Evolutionary conservation across 1,139 yeast genomes (phyloP).

Genomic region (Diutina neorugosa): DNA sequence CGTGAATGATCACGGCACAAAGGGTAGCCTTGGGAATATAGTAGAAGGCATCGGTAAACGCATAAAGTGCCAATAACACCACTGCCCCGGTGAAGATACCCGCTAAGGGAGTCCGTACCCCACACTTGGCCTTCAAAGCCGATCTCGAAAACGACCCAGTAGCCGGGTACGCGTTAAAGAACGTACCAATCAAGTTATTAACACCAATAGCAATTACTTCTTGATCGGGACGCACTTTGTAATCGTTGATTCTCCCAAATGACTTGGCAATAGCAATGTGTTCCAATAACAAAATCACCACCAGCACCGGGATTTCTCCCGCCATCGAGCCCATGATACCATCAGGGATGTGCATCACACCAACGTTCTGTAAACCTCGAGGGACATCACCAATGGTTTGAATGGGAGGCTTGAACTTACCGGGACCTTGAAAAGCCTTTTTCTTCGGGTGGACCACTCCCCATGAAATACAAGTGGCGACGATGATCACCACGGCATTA

Average conservation of each 20-base stretch:
- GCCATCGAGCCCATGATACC: constrained; percentile 53
- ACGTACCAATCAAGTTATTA: constrained; percentile 80
- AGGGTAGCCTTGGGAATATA: constrained; percentile 86
- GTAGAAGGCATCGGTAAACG: constrained; percentile 71
- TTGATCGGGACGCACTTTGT: constrained; percentile 85
- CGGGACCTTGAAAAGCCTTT: constrained; percentile 26
- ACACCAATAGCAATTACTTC: constrained; percentile 92
- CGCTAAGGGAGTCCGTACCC: constrained; percentile 89
- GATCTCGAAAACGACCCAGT: constrained; percentile 95
- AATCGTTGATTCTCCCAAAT: constrained; percentile 85
- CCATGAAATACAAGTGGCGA: constrained; percentile 68
- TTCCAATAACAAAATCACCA: constrained; percentile 71
- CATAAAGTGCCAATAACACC: constrained; percentile 76
- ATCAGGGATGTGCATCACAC: constrained; percentile 56
- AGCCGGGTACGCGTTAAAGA: constrained; percentile 89
- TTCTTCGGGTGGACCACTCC: constrained; percentile 28
- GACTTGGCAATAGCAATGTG: constrained; percentile 92
- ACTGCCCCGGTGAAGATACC: constrained; percentile 87
- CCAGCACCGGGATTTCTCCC: constrained; percentile 74
- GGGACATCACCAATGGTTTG: constrained; percentile 69
- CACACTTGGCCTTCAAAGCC: constrained; percentile 89
- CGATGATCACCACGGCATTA: constrained; percentile 68
- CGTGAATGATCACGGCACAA: constrained; percentile 83
- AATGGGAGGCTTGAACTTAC: constrained; percentile 34
- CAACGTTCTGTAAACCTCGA: constrained; percentile 66